Evolutionary conservation across 352 stramenopile genomes (phyloP), one percentile per base, ranked within the genome.

Genomic region (Globisporangium nodosum): DNA sequence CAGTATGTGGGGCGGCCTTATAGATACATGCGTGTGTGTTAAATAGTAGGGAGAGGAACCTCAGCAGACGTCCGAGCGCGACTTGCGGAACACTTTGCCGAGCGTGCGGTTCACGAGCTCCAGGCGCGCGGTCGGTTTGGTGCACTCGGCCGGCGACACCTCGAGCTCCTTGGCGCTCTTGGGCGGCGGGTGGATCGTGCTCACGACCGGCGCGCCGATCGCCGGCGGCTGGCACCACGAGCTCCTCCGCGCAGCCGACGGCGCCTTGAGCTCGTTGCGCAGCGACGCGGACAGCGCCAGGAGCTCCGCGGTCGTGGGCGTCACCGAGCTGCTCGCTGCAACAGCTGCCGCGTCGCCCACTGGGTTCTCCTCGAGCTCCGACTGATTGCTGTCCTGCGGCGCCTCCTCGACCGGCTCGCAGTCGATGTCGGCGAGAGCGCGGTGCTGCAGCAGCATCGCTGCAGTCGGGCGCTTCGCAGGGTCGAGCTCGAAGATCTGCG

Each of bases 401-500:
- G 18, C 20, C 21, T 20, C 24, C 49, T 30, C 18, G 4, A 16
- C 47, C 18, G 40, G 27, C 7, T 54, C 49, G n/a, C 48, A 56
- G 39, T 56, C 56, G 11, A 62, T 46, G n/a, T 13, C 39, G 9
- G 18, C 37, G 12, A 62, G 67, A 47, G 72, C 78, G 45, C 63
- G 42, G 60, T 90, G 76, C 12, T 59, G 52, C 51, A 78, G 54
- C 35, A 90, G 56, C 33, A 73, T 61, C 40, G 64, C 57, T 7
- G 84, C 66, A 33, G 68, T 71, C 16, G 75, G 61, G 2, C 81
- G 79, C 46, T 75, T 59, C 3, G 54, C 30, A 2, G 82, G 66
- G 46, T 92, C 71, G 12, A 90, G 66, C 0, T 70, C 60, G 9
- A 92, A 66, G 59, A 92, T 46, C 40, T 82, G 72, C 27, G 55